phyloP scores from a whole-genome alignment of 2,329 filamentous ascomycete species.

The Malbranchea cinnamomea region DNA sequence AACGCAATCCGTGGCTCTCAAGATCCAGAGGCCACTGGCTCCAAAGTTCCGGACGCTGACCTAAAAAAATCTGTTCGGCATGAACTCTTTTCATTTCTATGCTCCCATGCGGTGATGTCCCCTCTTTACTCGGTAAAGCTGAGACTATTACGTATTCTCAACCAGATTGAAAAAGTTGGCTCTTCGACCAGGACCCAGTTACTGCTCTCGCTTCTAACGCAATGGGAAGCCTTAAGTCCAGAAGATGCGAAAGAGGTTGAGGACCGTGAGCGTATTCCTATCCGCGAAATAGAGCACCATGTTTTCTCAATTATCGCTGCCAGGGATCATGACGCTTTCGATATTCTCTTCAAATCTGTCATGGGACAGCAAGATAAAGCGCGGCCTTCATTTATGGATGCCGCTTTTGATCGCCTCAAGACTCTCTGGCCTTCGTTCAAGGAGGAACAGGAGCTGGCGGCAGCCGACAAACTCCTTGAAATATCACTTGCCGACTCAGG shows the following conservation, averaged over 20 bases:
- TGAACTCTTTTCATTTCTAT: constrained; percentile 55
- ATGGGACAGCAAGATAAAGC: constrained; percentile 26
- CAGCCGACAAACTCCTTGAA: constrained; percentile 27
- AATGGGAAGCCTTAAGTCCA: constrained; percentile 47
- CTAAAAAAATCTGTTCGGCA: constrained; percentile 49
- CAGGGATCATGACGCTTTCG: constrained; percentile 43
- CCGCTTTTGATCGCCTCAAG: constrained; percentile 54
- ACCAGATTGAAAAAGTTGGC: constrained; percentile 55
- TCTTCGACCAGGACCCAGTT: constrained; percentile 58
- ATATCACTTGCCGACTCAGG: constrained; percentile 21
- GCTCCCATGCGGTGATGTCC: constrained; percentile 54
- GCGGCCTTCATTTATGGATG: constrained; percentile 44
- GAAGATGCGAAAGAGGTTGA: constrained; percentile 38
- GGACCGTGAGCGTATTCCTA: constrained; percentile 32
- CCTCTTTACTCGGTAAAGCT: constrained; percentile 56
- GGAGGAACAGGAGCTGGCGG: constrained; percentile 21
- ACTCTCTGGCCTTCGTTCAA: constrained; percentile 49
- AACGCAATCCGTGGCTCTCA: constrained; percentile 41
- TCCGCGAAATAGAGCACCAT: constrained; percentile 36
- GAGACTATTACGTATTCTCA: constrained; percentile 55
- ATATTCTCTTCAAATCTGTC: constrained; percentile 38
- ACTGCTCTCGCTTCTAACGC: constrained; percentile 58
- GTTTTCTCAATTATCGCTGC: constrained; percentile 39
- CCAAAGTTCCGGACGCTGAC: constrained; percentile 30
- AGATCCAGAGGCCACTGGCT: constrained; percentile 20